phyloP scores from a whole-genome alignment of 805 yeast genomes.

The Pichia gijzeniarum region DNA sequence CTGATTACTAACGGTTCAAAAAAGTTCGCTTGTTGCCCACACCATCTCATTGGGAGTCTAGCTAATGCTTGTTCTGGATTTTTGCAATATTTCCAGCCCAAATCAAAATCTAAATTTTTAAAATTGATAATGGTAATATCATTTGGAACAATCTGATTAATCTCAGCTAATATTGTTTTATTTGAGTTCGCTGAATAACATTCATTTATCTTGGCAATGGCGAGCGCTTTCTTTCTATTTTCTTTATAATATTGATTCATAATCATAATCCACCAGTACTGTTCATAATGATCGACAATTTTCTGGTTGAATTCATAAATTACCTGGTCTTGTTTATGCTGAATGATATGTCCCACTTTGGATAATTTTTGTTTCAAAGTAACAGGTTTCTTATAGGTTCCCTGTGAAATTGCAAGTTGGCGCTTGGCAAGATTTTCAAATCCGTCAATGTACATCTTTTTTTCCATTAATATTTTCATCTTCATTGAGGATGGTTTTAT shows the following conservation, averaged over 20 bases:
- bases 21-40: slow-evolving; percentile 8
- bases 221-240: background rate
- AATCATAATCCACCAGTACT: background rate
- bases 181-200: background rate
- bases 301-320: too few relatives aligned
- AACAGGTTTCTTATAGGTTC: background rate
- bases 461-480: background rate
- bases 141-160: slow-evolving; percentile 5
- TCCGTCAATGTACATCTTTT: background rate
- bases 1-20: slow-evolving; percentile 20
- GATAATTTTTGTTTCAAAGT: background rate
- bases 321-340: too few relatives aligned
- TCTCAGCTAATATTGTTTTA: background rate
- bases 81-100: slow-evolving; percentile 8
- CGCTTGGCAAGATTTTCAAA: background rate
- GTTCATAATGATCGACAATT: background rate
- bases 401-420: background rate
- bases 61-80: slow-evolving; percentile 3
- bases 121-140: slow-evolving; percentile 1
- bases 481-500: too few relatives aligned
- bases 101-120: background rate
- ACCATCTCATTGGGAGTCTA: slow-evolving; percentile 9
- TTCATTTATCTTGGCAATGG: background rate
- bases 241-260: background rate
- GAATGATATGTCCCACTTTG: background rate